Evolutionary conservation across 371 early-diverging fungal species (phyloP).

Genomic region (Syncephalis plumigaleata): DNA sequence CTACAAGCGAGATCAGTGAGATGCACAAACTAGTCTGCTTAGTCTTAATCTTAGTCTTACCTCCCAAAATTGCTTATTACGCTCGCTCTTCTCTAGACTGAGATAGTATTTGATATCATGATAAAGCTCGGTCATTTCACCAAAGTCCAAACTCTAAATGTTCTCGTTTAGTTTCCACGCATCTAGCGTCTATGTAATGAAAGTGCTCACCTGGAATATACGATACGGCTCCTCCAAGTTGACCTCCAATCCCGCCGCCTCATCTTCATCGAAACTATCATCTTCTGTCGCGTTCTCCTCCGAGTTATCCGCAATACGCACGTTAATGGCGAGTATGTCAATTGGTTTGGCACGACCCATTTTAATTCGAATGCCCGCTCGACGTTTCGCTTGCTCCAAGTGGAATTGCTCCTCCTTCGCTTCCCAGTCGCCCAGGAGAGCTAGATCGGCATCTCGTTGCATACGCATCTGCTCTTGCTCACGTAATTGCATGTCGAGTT

Average conservation of each 20-base stretch:
- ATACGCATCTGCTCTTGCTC: constrained; percentile 56
- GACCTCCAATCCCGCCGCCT: constrained; percentile 56
- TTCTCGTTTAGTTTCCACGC: too few relatives aligned
- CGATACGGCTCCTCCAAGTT: constrained; percentile 76
- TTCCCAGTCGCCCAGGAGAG: constrained; percentile 90
- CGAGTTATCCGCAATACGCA: constrained; percentile 51
- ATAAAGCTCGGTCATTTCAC: constrained; percentile 58
- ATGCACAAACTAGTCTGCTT: constrained; percentile 53
- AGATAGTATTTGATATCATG: constrained; percentile 78
- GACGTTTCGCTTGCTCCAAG: constrained; percentile 67
- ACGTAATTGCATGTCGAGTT: constrained; percentile 55
- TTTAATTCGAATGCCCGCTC: constrained; percentile 81
- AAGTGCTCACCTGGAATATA: constrained; percentile 39
- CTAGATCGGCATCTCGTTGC: constrained; percentile 68
- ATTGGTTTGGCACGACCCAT: constrained; percentile 80
- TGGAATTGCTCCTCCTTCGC: constrained; percentile 81
- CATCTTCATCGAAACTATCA: constrained; percentile 32
- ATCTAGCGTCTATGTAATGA: too few relatives aligned
- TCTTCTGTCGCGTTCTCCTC: constrained; percentile 30
- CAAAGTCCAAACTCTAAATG: constrained; percentile 30
- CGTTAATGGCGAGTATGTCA: constrained; percentile 81
- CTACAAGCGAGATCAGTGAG: constrained; percentile 17
- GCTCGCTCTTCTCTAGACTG: constrained; percentile 54
- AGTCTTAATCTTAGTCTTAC: constrained; percentile 58
- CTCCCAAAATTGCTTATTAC: constrained; percentile 68